Percentiles rank a stretch among this genome's conserved stretches.
These are phyloP conservation scores for Saksenaea vasiformis DNA, from an alignment of 371 early-diverging fungal genomes.

Conservation along the genomic window DNA sequence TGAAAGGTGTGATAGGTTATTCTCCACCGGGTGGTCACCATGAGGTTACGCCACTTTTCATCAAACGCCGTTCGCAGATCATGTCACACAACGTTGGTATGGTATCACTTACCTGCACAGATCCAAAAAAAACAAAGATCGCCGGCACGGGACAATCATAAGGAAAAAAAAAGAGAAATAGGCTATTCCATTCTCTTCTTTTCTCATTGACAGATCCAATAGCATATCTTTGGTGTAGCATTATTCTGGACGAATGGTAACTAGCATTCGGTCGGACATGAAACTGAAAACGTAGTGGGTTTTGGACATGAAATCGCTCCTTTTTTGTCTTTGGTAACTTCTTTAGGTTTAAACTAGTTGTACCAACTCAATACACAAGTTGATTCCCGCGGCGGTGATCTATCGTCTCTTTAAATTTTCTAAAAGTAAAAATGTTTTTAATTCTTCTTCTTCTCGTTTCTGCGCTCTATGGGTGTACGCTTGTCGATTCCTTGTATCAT, in stretches of 20 bases:
- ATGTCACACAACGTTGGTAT: slow-evolving; percentile 1
- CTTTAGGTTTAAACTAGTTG: slow-evolving; percentile 1
- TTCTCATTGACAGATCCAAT: background rate
- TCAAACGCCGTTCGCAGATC: background rate
- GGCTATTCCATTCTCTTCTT: background rate
- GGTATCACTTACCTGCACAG: background rate
- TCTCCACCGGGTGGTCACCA: slow-evolving; percentile 1
- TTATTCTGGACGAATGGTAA: background rate
- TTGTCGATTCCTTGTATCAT: background rate
- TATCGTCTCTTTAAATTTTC: background rate
- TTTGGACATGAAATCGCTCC: background rate
- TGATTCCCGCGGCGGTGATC: background rate
- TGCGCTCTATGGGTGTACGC: background rate
- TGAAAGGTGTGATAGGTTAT: background rate
- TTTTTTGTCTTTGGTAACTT: background rate
- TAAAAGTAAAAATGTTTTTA: background rate
- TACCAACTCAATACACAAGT: background rate
- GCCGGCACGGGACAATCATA: background rate
- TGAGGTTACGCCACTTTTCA: slow-evolving; percentile 1
- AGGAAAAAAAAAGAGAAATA: background rate
- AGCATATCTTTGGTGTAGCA: background rate
- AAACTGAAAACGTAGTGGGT: background rate
- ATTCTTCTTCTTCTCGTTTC: background rate
- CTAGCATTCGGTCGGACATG: background rate
- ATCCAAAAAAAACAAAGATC: background rate